Evolutionary conservation across 768 basidiomycete genomes (phyloP).

Genomic region (Mycena vitilis): DNA sequence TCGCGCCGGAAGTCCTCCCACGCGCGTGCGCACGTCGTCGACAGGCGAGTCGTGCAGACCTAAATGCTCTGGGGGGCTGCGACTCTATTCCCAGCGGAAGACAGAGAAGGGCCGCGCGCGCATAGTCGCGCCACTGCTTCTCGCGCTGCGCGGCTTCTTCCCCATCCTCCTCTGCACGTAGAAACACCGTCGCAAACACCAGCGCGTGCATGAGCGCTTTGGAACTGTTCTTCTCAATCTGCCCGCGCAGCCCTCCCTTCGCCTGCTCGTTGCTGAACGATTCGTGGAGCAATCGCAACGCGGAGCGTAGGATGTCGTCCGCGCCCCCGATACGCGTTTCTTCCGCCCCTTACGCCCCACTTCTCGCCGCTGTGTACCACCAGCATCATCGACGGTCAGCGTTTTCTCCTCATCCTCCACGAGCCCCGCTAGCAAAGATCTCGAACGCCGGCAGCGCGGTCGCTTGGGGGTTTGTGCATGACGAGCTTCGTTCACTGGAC

Average conservation of each 20-base stretch:
- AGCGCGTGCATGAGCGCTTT: slow-evolving; percentile 87
- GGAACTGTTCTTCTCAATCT: slow-evolving; percentile 72
- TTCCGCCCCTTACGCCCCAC: slow-evolving; percentile 35
- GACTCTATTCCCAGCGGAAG: slow-evolving; percentile 60
- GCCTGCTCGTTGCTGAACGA: slow-evolving; percentile 6
- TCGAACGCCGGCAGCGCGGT: slow-evolving; percentile 71
- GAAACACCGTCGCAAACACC: slow-evolving; percentile 81
- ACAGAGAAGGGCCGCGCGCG: slow-evolving; percentile 68
- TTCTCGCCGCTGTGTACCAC: slow-evolving; percentile 59
- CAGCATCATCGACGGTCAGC: no score
- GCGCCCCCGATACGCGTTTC: slow-evolving; percentile 62
- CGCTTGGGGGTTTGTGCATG: slow-evolving; percentile 87
- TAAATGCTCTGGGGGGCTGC: no score
- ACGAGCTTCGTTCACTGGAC: slow-evolving; percentile 87
- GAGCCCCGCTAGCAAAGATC: slow-evolving; percentile 69
- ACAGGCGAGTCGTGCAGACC: no score
- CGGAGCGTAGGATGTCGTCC: slow-evolving; percentile 60
- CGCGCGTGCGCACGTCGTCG: slow-evolving; percentile 55
- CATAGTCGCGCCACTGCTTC: slow-evolving; percentile 71
- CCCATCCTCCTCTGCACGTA: slow-evolving; percentile 34
- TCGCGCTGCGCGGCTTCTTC: slow-evolving; percentile 33
- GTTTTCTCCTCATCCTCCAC: slow-evolving; percentile 57
- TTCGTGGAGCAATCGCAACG: slow-evolving; percentile 36
- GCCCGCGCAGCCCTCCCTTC: slow-evolving; percentile 10
- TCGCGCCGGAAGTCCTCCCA: slow-evolving; percentile 72